Evolutionary conservation across 2,329 filamentous ascomycete species (phyloP), one percentile per base, ranked within the genome.

Genomic region (Alternaria sp.): DNA sequence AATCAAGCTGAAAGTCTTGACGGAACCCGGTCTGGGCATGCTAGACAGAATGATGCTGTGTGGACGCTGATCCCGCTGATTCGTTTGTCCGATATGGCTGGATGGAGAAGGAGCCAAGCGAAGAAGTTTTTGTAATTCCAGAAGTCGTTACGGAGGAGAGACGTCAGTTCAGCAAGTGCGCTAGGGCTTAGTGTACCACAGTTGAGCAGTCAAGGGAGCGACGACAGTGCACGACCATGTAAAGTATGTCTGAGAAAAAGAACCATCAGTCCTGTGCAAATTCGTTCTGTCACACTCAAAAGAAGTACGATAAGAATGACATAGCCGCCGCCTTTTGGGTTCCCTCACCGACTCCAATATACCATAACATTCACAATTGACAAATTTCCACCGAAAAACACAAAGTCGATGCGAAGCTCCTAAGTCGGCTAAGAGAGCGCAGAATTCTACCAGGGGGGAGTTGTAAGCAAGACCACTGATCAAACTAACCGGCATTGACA

Each of bases 101-200:
- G n/a, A n/a, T 27, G 32, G 22, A 3, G 20, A n/a, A 50, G 16
- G 20, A 11, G 16, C 14, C 22, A 25, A 16, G 18, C 16, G 9
- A 49, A 25, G 9, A 20, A 49, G 5, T 40, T 41, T 8, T 18
- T 40, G 25, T n/a, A 18, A 18, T 49, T 9, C 16, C 34, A n/a
- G 25, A 41, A 25, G 44, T 11, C 18, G 14, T 36, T 28, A 36
- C 36, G 45, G 34, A 16, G 46, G 40, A 25, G 28, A 12, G 27
- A 54, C 28, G 40, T 57, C 46, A 18, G 10, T 18, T 22, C 22
- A 34, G 49, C 32, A 53, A 32, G 40, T 30, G 40, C 48, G 48
- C 55, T 58, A 58, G 14, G 10, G 25, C 14, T 32, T 53, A 58
- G 55, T 53, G 55, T 58, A 46, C 55, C 55, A 53, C 30, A 6